Evolutionary conservation across 2,329 filamentous ascomycete species (phyloP).

Genomic region (Scedosporium boydii): DNA sequence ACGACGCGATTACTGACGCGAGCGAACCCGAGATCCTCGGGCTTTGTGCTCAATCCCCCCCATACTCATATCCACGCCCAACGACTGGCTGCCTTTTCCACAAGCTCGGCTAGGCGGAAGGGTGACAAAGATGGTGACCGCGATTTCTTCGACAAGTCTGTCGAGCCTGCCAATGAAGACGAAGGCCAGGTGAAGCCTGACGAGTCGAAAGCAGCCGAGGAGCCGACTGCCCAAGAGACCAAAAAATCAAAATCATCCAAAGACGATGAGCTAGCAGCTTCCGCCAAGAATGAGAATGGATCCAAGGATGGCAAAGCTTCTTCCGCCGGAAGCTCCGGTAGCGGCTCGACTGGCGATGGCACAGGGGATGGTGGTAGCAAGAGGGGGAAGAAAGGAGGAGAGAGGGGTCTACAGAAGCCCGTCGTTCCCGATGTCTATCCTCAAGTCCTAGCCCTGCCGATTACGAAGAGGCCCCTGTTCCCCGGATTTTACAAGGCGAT

Average conservation of each 20-base stretch:
- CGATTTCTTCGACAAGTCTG: conserved; percentile 38
- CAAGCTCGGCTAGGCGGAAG: conserved; percentile 5
- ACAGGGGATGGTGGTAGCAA: conserved; percentile 51
- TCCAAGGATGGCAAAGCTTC: conserved; percentile 46
- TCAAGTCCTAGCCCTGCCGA: conserved; percentile 94
- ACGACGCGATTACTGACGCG: not conserved
- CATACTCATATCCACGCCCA: not conserved
- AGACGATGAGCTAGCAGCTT: conserved; percentile 30
- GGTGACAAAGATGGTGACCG: conserved; percentile 26
- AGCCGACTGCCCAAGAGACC: conserved; percentile 32
- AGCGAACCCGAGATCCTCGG: not conserved
- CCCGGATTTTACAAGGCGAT: conserved; percentile 99
- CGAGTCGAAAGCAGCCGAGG: conserved; percentile 23
- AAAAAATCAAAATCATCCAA: conserved; percentile 23
- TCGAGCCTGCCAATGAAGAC: conserved; percentile 42
- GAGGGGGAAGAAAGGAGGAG: conserved; percentile 59
- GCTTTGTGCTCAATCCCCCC: not conserved
- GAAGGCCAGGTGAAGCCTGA: conserved; percentile 8
- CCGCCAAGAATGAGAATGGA: conserved; percentile 33
- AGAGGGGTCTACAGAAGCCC: conserved; percentile 75
- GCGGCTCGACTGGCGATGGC: conserved; percentile 41
- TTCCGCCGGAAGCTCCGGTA: conserved; percentile 43
- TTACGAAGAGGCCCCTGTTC: conserved; percentile 86
- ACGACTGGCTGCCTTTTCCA: conserved; percentile 5
- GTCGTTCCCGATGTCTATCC: conserved; percentile 91